Percentiles rank a stretch among this genome's conserved stretches.
These are phyloP conservation scores for Aegilops umbellulata DNA, from an alignment of 176 grass and related monocot genomes.

Conservation along the genomic window DNA sequence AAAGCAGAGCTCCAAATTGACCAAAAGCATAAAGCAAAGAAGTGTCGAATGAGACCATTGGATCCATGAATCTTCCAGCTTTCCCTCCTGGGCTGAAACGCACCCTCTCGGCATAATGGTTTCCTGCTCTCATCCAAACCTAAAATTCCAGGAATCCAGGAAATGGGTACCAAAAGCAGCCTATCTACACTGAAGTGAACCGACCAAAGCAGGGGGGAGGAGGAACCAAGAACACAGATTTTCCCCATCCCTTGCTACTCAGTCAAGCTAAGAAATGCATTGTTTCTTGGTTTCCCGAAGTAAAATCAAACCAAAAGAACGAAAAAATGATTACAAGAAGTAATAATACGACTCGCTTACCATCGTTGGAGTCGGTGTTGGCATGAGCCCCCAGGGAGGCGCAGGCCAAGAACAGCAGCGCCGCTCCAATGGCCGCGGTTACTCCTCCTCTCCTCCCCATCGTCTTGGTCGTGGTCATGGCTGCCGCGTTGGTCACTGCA, in stretches of 20 bases:
- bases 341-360: not conserved
- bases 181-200: not conserved
- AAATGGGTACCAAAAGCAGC: not conserved
- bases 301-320: not conserved
- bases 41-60: not conserved
- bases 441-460: not conserved
- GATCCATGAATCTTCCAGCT: not conserved
- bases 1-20: not conserved
- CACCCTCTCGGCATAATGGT: not conserved
- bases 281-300: not conserved
- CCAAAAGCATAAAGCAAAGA: not conserved
- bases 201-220: not conserved
- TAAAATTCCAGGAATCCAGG: slow-evolving; percentile 1
- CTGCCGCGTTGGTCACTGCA: slow-evolving; percentile 17
- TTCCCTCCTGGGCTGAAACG: not conserved
- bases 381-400: slow-evolving; percentile 28
- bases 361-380: slow-evolving; percentile 49
- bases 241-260: not conserved
- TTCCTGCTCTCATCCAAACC: not conserved
- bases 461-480: not conserved
- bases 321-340: not conserved
- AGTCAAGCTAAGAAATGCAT: not conserved
- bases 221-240: not conserved
- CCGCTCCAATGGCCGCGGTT: not conserved
- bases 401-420: slow-evolving; percentile 32